Evolutionary conservation across 352 stramenopile genomes (phyloP).

Genomic region (Nothophytophthora sp.): DNA sequence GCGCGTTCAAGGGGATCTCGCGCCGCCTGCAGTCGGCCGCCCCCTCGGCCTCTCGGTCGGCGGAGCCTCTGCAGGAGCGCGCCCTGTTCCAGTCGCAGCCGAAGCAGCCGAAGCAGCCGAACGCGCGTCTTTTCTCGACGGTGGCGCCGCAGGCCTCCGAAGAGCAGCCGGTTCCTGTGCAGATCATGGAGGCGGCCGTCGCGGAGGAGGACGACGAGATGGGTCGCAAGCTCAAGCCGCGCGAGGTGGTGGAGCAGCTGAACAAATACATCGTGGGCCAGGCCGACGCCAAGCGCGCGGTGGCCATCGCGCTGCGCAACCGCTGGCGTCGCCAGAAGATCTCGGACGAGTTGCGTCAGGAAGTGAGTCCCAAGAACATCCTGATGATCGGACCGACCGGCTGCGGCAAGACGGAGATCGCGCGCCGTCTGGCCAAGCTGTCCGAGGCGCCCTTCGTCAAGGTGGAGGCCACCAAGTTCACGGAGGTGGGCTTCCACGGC

Average conservation of each 20-base stretch:
- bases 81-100: conserved; percentile 14
- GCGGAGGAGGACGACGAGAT: conserved; percentile 49
- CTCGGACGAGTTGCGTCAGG: conserved; percentile 85
- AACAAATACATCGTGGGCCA: conserved; percentile 99
- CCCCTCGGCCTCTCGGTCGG: background rate
- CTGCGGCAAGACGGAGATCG: conserved; percentile 99
- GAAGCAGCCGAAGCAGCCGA: conserved; percentile 8
- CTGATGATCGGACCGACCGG: conserved; percentile 99
- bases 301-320: conserved; percentile 99
- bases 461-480: conserved; percentile 99
- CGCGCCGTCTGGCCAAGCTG: conserved; percentile 96
- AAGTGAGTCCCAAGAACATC: conserved; percentile 99
- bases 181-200: conserved; percentile 31
- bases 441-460: conserved; percentile 98
- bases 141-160: conserved; percentile 30
- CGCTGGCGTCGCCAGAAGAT: conserved; percentile 97
- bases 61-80: conserved; percentile 1
- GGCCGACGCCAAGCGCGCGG: conserved; percentile 96
- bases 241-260: conserved; percentile 94
- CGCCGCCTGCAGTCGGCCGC: conserved; percentile 12
- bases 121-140: conserved; percentile 31
- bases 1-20: conserved; percentile 45
- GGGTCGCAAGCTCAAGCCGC: conserved; percentile 87
- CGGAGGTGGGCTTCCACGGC: conserved; percentile 99
- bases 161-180: conserved; percentile 28